phyloP scores from a whole-genome alignment of 164 flowering plant genomes.

The Magnolia kwangsiensis region DNA sequence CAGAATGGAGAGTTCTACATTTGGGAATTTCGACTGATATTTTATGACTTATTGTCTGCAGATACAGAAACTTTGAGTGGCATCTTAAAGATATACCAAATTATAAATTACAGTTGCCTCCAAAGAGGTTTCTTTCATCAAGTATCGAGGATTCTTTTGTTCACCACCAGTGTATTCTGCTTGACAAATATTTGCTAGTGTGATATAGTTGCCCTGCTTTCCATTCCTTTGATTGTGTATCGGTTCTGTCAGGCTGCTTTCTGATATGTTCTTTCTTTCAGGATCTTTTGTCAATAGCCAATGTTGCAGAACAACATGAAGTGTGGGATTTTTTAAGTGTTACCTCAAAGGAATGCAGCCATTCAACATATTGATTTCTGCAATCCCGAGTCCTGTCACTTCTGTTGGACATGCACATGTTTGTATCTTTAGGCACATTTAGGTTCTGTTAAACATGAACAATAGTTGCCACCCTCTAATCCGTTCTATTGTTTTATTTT shows the following conservation, averaged over 20 bases:
- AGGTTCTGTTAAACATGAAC: slow-evolving; percentile 3
- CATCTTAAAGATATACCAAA: too few relatives aligned
- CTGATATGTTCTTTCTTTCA: slow-evolving; percentile 22
- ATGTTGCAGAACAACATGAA: slow-evolving; percentile 99
- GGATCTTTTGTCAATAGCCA: slow-evolving; percentile 95
- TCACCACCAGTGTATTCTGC: slow-evolving; percentile 97
- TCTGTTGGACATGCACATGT: neutral
- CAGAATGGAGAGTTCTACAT: too few relatives aligned
- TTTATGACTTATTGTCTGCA: too few relatives aligned
- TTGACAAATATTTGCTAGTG: slow-evolving; percentile 93
- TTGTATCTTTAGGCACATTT: neutral
- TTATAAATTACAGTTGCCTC: slow-evolving; percentile 60
- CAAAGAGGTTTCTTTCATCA: slow-evolving; percentile 95
- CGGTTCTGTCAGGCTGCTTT: slow-evolving; percentile 14
- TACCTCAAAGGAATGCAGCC: slow-evolving; percentile 60
- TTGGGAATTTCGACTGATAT: too few relatives aligned
- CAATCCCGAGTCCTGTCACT: too few relatives aligned
- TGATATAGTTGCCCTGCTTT: slow-evolving; percentile 10
- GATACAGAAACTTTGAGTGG: too few relatives aligned
- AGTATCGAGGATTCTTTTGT: slow-evolving; percentile 97
- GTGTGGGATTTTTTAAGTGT: slow-evolving; percentile 54
- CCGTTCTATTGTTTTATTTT: slow-evolving; percentile 14
- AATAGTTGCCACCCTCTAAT: slow-evolving; percentile 3
- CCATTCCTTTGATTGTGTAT: neutral
- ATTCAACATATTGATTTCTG: too few relatives aligned